phyloP scores from a whole-genome alignment of 176 grass and related monocot genomes.

The Puya raimondii region DNA sequence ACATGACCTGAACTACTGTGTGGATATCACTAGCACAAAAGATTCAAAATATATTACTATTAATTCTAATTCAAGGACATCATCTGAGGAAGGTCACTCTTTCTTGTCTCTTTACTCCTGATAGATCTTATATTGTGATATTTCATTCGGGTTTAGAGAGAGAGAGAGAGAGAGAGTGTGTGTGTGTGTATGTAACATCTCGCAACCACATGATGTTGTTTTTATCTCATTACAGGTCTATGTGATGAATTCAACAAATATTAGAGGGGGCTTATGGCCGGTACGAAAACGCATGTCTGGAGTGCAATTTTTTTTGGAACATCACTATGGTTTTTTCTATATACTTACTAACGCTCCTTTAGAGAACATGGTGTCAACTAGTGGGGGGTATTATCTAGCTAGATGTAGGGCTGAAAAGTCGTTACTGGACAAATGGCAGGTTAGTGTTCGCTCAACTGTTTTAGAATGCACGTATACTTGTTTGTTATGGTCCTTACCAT shows the following conservation, averaged over 20 bases:
- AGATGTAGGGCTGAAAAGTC: conserved; percentile 67
- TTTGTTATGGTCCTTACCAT: background rate
- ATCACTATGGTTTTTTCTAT: conserved; percentile 89
- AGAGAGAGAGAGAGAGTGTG: too few species aligned
- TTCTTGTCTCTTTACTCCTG: conserved; percentile 1
- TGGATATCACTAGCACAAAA: conserved; percentile 91
- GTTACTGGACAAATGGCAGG: conserved; percentile 72
- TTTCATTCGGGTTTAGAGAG: background rate
- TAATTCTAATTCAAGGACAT: conserved; percentile 89
- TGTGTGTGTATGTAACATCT: background rate
- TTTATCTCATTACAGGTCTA: conserved; percentile 60
- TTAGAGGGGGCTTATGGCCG: conserved; percentile 54
- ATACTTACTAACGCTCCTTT: conserved; percentile 83
- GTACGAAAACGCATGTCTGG: conserved; percentile 56
- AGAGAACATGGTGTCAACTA: conserved; percentile 25
- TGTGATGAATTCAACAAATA: conserved; percentile 58
- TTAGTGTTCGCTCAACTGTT: conserved; percentile 9
- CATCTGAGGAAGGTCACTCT: conserved; percentile 93
- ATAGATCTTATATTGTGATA: too few species aligned
- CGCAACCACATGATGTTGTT: conserved; percentile 24
- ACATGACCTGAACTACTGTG: conserved; percentile 63
- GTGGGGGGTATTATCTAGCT: conserved; percentile 66
- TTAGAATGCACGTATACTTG: background rate
- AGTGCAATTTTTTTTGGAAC: conserved; percentile 94
- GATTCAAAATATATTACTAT: conserved; percentile 86